Evolutionary conservation across 108 stramenopile genomes (phyloP).

Genomic region (Aurantiochytrium sp.): DNA sequence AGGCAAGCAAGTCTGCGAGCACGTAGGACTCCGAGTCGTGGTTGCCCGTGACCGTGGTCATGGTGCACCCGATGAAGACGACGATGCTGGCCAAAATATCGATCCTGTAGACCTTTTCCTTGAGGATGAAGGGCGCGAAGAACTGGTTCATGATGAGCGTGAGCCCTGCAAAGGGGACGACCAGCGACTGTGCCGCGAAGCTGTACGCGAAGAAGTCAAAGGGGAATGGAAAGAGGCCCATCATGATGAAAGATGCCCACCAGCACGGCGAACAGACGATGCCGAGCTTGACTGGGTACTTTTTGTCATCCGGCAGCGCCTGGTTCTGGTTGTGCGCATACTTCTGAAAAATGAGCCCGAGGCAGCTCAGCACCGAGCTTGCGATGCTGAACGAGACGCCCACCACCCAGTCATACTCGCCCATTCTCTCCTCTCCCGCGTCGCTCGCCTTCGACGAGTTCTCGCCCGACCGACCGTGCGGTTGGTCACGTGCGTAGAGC

Average conservation of each 20-base stretch:
- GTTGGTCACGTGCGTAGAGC: too few relatives aligned
- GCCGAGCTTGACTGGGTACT: background rate
- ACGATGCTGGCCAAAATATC: conserved; percentile 3
- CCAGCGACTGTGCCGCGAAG: background rate
- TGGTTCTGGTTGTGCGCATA: conserved; percentile 30
- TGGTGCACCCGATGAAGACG: background rate
- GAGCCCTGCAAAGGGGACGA: conserved; percentile 4
- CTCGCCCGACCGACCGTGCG: too few relatives aligned
- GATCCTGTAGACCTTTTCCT: conserved; percentile 2
- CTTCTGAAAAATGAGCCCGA: conserved; percentile 11
- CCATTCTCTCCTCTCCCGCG: too few relatives aligned
- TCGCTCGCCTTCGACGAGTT: too few relatives aligned
- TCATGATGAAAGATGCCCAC: conserved; percentile 33
- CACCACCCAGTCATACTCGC: conserved; percentile 10
- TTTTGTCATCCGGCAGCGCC: background rate
- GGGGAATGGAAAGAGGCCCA: conserved; percentile 29
- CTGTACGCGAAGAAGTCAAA: background rate
- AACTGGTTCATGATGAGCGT: conserved; percentile 30
- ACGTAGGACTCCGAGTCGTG: background rate
- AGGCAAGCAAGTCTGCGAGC: background rate
- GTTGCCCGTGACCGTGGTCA: conserved; percentile 11
- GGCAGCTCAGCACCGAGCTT: background rate
- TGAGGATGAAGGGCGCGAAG: conserved; percentile 1
- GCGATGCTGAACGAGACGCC: conserved; percentile 10
- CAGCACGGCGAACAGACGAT: conserved; percentile 12